These are phyloP conservation scores for Xerocomellus intermedius DNA, from an alignment of 768 basidiomycete species.

Conservation along the genomic window DNA sequence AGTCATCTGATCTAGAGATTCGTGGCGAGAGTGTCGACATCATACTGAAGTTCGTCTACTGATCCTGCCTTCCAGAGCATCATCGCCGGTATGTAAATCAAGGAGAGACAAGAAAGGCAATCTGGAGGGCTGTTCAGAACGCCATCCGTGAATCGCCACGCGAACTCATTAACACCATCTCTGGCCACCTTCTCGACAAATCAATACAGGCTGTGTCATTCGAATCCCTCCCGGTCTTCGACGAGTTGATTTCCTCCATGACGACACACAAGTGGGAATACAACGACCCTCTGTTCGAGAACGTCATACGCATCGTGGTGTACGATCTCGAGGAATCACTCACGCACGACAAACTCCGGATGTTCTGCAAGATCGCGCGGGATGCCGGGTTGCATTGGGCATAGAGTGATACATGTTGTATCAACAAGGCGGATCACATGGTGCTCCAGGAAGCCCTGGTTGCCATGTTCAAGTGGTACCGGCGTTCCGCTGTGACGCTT, in stretches of 20 bases:
- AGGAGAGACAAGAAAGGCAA: too few species aligned
- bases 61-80: too few species aligned
- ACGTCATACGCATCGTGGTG: background rate
- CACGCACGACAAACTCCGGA: background rate
- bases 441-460: slow-evolving; percentile 3
- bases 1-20: background rate
- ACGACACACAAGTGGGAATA: background rate
- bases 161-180: background rate
- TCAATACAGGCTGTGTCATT: background rate
- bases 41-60: too few species aligned
- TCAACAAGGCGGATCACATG: background rate
- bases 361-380: slow-evolving; percentile 5
- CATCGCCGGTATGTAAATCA: too few species aligned
- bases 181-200: background rate
- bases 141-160: background rate
- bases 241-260: background rate
- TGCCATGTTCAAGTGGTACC: slow-evolving; percentile 12
- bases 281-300: background rate
- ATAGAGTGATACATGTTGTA: slow-evolving; percentile 10
- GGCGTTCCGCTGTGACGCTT: background rate
- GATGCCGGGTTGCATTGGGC: slow-evolving; percentile 4
- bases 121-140: too few species aligned
- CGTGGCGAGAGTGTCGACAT: background rate
- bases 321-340: slow-evolving; percentile 1
- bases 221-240: background rate